Evolutionary conservation across 2,329 filamentous ascomycete genomes (phyloP).

Genomic region (Trichoderma citrinoviride): DNA sequence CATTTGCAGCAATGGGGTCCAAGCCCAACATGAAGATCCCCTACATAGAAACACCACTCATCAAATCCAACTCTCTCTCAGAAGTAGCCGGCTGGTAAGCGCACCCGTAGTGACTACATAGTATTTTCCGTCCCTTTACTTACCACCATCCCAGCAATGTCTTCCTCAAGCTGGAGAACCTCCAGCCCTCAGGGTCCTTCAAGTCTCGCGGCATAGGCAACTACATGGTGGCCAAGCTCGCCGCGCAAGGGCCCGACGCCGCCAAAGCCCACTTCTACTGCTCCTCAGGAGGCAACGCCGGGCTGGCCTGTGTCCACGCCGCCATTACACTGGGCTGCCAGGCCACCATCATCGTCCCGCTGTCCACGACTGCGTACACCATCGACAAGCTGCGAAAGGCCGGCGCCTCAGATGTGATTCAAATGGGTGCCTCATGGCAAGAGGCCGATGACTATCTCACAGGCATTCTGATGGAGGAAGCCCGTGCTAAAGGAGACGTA

Average conservation of each 20-base stretch:
- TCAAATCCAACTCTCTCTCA: constrained; percentile 54
- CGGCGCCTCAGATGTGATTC: constrained; percentile 61
- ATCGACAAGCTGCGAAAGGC: constrained; percentile 62
- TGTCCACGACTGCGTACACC: constrained; percentile 64
- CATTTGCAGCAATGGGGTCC: constrained; percentile 3
- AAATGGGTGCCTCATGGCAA: constrained; percentile 62
- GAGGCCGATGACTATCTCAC: constrained; percentile 67
- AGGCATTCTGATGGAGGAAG: constrained; percentile 45
- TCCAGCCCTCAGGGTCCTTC: constrained; percentile 81
- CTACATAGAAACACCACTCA: constrained; percentile 67
- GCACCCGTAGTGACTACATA: background rate
- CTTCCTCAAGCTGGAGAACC: constrained; percentile 78
- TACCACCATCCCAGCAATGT: constrained; percentile 55
- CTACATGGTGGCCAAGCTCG: constrained; percentile 54
- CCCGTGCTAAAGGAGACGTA: constrained; percentile 31
- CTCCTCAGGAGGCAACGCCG: constrained; percentile 75
- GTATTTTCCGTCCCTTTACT: too few relatives aligned
- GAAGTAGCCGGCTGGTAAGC: constrained; percentile 25
- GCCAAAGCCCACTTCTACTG: constrained; percentile 61
- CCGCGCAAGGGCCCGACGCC: constrained; percentile 16
- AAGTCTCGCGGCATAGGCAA: constrained; percentile 76
- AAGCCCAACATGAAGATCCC: constrained; percentile 35
- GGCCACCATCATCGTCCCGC: constrained; percentile 70
- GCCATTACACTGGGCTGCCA: constrained; percentile 59
- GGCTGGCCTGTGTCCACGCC: constrained; percentile 73